These are phyloP conservation scores for Cudoniella acicularis DNA, from an alignment of 495 filamentous ascomycete species.

Conservation along the genomic window DNA sequence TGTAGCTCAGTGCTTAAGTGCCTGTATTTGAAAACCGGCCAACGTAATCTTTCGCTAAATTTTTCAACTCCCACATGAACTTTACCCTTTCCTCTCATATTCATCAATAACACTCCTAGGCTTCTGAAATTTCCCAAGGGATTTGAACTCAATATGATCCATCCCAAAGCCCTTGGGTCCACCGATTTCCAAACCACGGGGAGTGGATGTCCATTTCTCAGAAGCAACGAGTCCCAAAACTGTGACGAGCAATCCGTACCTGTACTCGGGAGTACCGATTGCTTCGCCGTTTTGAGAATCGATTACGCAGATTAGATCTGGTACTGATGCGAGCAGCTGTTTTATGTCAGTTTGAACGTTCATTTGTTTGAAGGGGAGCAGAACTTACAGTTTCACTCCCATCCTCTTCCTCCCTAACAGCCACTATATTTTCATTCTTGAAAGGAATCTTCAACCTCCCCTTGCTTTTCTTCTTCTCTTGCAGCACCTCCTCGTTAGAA, in stretches of 20 bases:
- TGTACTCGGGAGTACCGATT: constrained; percentile 58
- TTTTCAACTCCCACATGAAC: too few relatives aligned
- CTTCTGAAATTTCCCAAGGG: constrained; percentile 44
- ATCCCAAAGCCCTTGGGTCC: constrained; percentile 50
- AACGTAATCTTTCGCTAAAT: too few relatives aligned
- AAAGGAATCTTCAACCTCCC: constrained; percentile 54
- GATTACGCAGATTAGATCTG: constrained; percentile 57
- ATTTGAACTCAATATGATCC: constrained; percentile 44
- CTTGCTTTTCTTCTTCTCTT: constrained; percentile 25
- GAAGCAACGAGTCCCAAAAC: constrained; percentile 56
- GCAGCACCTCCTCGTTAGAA: constrained; percentile 32
- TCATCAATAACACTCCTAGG: constrained; percentile 52
- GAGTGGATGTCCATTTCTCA: constrained; percentile 50
- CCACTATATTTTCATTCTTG: constrained; percentile 63
- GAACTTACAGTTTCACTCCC: constrained; percentile 12
- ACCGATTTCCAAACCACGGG: constrained; percentile 46
- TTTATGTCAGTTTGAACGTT: constrained; percentile 8
- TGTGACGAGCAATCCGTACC: constrained; percentile 49
- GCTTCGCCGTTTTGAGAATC: constrained; percentile 57
- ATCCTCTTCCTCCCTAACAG: constrained; percentile 32
- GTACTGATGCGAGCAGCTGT: constrained; percentile 54
- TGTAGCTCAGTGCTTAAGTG: too few relatives aligned
- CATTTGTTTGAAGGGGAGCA: constrained; percentile 5
- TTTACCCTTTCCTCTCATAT: constrained; percentile 21
- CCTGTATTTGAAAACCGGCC: too few relatives aligned